Evolutionary conservation across 345 rosid genomes (phyloP).

Genomic region (Litchi chinensis): DNA sequence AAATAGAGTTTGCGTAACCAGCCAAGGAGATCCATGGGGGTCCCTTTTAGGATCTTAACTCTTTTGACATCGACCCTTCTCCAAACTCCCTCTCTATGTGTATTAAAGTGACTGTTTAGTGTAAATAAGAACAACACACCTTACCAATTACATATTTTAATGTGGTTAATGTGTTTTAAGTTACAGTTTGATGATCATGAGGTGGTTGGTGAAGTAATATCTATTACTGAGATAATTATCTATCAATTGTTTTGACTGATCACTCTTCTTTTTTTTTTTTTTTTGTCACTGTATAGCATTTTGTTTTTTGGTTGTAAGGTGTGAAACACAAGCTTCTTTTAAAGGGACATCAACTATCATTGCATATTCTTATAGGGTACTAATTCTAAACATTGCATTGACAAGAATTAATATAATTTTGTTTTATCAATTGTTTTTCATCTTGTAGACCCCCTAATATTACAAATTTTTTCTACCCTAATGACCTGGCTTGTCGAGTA

Average conservation of each 20-base stretch:
- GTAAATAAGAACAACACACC: constrained; percentile 20
- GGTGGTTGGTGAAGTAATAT: constrained; percentile 27
- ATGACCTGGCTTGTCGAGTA: constrained; percentile 14
- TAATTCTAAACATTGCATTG: constrained; percentile 25
- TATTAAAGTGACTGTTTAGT: background rate
- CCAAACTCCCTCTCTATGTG: constrained; percentile 30
- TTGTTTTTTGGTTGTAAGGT: constrained; percentile 31
- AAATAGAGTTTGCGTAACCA: constrained; percentile 52
- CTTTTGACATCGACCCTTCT: constrained; percentile 48
- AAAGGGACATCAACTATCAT: constrained; percentile 48
- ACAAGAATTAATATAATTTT: too few relatives aligned
- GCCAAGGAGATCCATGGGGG: constrained; percentile 56
- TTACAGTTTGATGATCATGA: background rate
- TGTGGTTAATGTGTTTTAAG: background rate
- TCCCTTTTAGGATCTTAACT: constrained; percentile 42
- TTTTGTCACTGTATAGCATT: background rate
- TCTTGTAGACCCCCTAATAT: too few relatives aligned
- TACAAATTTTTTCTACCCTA: too few relatives aligned
- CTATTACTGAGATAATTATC: background rate
- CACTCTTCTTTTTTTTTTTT: constrained; percentile 35
- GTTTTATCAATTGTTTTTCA: too few relatives aligned
- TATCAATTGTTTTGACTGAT: background rate
- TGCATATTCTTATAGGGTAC: constrained; percentile 35
- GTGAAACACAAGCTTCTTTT: constrained; percentile 54
- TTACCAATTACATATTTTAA: constrained; percentile 20